Evolutionary conservation across 352 stramenopile species (phyloP), one percentile per base, ranked within the genome.

Genomic region (Pythium dissotocum): DNA sequence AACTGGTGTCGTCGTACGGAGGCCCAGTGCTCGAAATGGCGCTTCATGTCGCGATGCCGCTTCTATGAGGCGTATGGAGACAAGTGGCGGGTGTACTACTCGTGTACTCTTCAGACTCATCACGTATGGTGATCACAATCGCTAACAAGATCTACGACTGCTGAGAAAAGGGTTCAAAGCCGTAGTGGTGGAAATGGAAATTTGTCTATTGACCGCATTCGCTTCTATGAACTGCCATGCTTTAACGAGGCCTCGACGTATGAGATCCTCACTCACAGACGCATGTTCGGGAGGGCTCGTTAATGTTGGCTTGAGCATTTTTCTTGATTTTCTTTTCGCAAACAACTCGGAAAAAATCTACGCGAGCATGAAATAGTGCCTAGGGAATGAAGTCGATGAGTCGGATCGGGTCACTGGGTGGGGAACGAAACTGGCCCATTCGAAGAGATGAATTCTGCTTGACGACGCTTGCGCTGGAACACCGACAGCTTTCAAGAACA

Each of bases 331-430:
- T 69, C 57, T 63, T 70, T 38, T 64, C 30, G 16, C 40, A 60
- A 49, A 55, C 55, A 63, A 60, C 62, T 64, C 35, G 63, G 46
- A 49, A 51, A 32, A 63, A 70, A 64, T 59, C 56, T 64, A 69
- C 62, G 62, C 54, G 62, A 57, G 62, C 21, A 69, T 64, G 57
- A 64, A 70, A 60, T 48, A 51, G 35, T 61, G 63, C 63, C 63
- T 48, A 60, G 44, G 14, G 36, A 56, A 62, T 49, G 54, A 7
- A 63, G 35, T 28, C 44, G 28, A 42, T 40, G 62, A 63, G 62
- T 64, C 55, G 46, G 35, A 42, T 70, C 63, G 63, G 63, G 56
- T 70, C 63, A 61, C 55, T 70, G 46, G 63, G 63, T 70, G 63
- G 63, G 61, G 63, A 28, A 35, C 38, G 35, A 40, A 16, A 48